A percentile compares a stretch with the other conserved stretches of the same genome.
phyloP scores from a whole-genome alignment of 2,329 filamentous ascomycete species.

The Phialophora expanda region DNA sequence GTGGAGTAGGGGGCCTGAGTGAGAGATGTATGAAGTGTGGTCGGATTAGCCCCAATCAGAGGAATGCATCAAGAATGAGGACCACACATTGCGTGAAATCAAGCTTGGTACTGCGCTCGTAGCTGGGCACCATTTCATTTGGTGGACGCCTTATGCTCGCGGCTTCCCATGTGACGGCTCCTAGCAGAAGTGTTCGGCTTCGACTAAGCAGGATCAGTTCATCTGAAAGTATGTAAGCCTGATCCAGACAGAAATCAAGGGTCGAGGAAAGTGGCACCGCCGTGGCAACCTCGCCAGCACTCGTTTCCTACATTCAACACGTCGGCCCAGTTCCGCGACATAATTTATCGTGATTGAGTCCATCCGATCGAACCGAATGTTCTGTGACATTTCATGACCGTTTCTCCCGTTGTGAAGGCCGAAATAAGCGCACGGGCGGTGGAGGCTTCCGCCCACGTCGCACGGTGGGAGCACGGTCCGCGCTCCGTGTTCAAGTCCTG shows the following conservation, averaged over 20 bases:
- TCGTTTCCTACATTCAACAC: not conserved
- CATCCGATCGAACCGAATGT: not conserved
- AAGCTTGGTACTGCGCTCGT: not conserved
- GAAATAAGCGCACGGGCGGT: not conserved
- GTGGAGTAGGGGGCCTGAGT: too few species aligned
- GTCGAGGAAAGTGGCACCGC: too few species aligned
- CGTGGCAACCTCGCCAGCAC: not conserved
- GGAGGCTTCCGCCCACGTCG: not conserved
- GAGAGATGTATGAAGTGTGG: too few species aligned
- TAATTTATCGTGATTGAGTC: not conserved
- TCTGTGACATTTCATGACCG: not conserved
- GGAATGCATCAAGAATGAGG: not conserved
- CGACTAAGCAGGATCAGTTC: too few species aligned
- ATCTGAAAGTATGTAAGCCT: too few species aligned
- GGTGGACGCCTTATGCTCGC: not conserved
- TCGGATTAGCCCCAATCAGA: too few species aligned
- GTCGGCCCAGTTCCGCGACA: not conserved
- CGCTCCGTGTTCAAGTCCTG: not conserved
- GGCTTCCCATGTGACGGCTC: not conserved
- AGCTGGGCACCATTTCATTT: too few species aligned
- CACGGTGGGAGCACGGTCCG: too few species aligned
- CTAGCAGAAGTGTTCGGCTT: too few species aligned
- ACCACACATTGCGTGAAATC: not conserved
- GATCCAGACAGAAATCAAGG: too few species aligned
- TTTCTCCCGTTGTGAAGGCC: not conserved